A percentile compares a stretch with the other conserved stretches of the same genome.
phyloP scores from a whole-genome alignment of 768 basidiomycete genomes.

The Pulveroboletus sp. region DNA sequence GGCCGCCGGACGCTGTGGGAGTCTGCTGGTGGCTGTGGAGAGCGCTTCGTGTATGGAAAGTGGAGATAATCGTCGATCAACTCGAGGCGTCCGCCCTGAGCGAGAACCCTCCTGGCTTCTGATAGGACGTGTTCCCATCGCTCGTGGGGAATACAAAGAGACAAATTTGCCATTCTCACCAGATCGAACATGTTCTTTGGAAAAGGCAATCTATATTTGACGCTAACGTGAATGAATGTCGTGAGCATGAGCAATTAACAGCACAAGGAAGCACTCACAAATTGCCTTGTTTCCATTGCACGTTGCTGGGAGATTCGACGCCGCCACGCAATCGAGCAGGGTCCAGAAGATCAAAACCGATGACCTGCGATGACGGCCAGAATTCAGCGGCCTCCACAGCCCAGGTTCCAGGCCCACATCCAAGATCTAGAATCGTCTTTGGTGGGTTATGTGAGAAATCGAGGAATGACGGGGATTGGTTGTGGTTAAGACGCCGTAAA shows the following conservation, averaged over 20 bases:
- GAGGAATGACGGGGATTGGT: conserved; percentile 60
- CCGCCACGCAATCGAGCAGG: conserved; percentile 33
- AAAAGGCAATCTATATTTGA: conserved; percentile 60
- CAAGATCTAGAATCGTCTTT: conserved; percentile 62
- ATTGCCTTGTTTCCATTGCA: conserved; percentile 58
- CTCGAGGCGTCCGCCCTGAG: conserved; percentile 62
- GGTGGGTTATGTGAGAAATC: conserved; percentile 49
- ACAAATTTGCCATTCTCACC: conserved; percentile 70
- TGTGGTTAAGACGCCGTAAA: conserved; percentile 51
- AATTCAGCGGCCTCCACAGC: conserved; percentile 52
- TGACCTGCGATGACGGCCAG: conserved; percentile 63
- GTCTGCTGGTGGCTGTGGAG: conserved; percentile 14
- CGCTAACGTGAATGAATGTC: conserved; percentile 32
- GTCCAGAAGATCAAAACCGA: conserved; percentile 63
- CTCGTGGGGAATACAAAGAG: conserved; percentile 56
- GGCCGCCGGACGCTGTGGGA: conserved; percentile 1
- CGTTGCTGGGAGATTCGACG: conserved; percentile 33
- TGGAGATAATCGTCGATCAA: conserved; percentile 69
- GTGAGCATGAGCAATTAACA: conserved; percentile 9
- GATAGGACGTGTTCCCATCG: conserved; percentile 58
- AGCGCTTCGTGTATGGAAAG: conserved; percentile 53
- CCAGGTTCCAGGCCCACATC: conserved; percentile 76
- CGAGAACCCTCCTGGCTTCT: conserved; percentile 64
- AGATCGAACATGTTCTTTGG: conserved; percentile 62
- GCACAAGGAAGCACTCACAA: conserved; percentile 49